These are phyloP conservation scores for Skeletonema grethae DNA, from an alignment of 108 stramenopile genomes.

Conservation along the genomic window DNA sequence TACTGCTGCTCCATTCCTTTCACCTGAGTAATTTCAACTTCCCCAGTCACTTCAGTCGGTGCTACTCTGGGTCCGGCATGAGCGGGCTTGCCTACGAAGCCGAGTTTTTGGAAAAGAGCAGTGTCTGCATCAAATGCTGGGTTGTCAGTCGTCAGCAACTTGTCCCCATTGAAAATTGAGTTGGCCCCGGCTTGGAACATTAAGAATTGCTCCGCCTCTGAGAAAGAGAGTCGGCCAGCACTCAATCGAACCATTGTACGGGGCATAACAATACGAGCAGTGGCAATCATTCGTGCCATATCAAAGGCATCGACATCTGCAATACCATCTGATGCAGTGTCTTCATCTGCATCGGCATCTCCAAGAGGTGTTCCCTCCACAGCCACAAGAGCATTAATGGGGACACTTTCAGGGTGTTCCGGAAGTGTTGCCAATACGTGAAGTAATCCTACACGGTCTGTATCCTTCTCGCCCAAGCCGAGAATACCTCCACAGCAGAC, in stretches of 20 bases:
- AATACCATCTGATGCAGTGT: conserved; percentile 61
- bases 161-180: conserved; percentile 98
- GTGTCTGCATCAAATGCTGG: conserved; percentile 93
- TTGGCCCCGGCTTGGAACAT: conserved; percentile 99
- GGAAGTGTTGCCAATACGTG: conserved; percentile 94
- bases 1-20: conserved; percentile 47
- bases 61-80: conserved; percentile 86
- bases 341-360: conserved; percentile 54
- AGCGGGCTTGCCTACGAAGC: conserved; percentile 90
- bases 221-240: conserved; percentile 93
- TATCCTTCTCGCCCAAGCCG: conserved; percentile 93
- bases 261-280: conserved; percentile 96
- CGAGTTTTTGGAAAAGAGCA: conserved; percentile 86
- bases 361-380: conserved; percentile 93
- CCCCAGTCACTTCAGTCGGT: conserved; percentile 61
- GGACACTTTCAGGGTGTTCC: conserved; percentile 96
- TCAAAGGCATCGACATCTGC: conserved; percentile 90
- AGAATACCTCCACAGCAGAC: conserved; percentile 99
- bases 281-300: conserved; percentile 98
- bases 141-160: conserved; percentile 93
- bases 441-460: conserved; percentile 92
- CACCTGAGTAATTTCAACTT: conserved; percentile 76
- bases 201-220: conserved; percentile 93
- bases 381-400: conserved; percentile 94
- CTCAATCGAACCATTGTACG: conserved; percentile 96